These are phyloP conservation scores for Pseudogymnoascus sp. DNA, from an alignment of 2,329 filamentous ascomycete genomes.

Conservation along the genomic window DNA sequence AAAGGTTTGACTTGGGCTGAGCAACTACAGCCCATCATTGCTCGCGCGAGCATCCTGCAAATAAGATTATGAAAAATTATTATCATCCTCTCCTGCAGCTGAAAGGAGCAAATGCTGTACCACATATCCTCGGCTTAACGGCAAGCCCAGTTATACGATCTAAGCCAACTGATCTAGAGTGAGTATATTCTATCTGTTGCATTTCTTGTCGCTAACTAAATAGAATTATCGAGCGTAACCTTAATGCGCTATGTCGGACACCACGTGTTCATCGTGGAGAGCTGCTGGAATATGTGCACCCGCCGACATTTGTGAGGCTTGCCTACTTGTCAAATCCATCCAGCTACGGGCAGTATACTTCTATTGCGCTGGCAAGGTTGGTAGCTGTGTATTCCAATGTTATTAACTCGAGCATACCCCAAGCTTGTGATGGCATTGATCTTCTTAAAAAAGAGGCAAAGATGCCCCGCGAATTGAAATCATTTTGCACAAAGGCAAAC, in stretches of 20 bases:
- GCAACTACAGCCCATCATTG: constrained; percentile 27
- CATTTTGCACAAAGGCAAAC: constrained; percentile 42
- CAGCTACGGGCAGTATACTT: background rate
- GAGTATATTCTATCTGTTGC: background rate
- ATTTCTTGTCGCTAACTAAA: background rate
- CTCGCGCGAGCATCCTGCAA: constrained; percentile 23
- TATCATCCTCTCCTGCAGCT: constrained; percentile 23
- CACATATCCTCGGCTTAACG: constrained; percentile 28
- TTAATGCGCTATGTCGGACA: constrained; percentile 49
- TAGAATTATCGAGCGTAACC: constrained; percentile 44
- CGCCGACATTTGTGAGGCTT: constrained; percentile 3
- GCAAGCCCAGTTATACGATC: constrained; percentile 29
- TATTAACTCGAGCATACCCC: constrained; percentile 42
- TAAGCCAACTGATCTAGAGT: constrained; percentile 23
- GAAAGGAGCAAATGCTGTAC: constrained; percentile 15
- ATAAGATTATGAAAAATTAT: constrained; percentile 26
- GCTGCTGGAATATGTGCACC: constrained; percentile 26
- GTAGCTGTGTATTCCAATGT: constrained; percentile 37
- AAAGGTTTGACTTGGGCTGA: background rate
- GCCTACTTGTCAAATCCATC: constrained; percentile 24
- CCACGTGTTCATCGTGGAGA: constrained; percentile 50
- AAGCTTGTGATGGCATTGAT: constrained; percentile 53
- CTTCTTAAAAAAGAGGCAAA: constrained; percentile 39
- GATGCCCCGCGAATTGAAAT: constrained; percentile 39
- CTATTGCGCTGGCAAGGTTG: constrained; percentile 28